Evolutionary conservation across 2,329 filamentous ascomycete species (phyloP).

Genomic region (Pyrenophora graminea): DNA sequence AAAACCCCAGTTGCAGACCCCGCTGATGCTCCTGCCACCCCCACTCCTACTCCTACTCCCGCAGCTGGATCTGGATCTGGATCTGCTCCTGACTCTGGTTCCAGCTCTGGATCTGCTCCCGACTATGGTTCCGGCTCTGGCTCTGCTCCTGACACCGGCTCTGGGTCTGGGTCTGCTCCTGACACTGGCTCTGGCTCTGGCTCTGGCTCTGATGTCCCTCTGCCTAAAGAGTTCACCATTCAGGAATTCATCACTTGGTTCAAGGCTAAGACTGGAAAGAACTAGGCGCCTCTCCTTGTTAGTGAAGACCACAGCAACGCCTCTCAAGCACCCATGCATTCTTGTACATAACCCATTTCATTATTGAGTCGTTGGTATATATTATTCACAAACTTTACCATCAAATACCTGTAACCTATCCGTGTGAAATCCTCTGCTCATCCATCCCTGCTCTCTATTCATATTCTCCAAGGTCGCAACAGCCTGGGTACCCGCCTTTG

Average conservation of each 20-base stretch:
- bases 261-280: slow-evolving; percentile 21
- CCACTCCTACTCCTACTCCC: slow-evolving; percentile 2
- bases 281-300: slow-evolving; percentile 4
- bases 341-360: slow-evolving; percentile 19
- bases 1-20: slow-evolving; percentile 12
- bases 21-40: slow-evolving; percentile 2
- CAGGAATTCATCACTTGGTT: slow-evolving; percentile 36
- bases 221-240: slow-evolving; percentile 33
- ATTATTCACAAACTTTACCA: not conserved
- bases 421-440: not conserved
- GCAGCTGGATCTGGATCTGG: slow-evolving; percentile 17
- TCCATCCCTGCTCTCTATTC: too few species aligned
- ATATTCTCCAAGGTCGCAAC: too few species aligned
- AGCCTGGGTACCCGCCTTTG: too few species aligned
- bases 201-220: slow-evolving; percentile 3
- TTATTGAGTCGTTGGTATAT: not conserved
- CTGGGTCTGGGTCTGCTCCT: too few species aligned
- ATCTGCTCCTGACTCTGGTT: slow-evolving; percentile 16
- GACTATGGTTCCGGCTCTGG: slow-evolving; percentile 13
- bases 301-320: not conserved
- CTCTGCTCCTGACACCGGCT: slow-evolving; percentile 12
- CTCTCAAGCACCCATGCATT: slow-evolving; percentile 5
- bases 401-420: not conserved
- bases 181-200: slow-evolving; percentile 9
- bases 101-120: not conserved